Base-by-base conservation (phyloP, 2,329 filamentous ascomycete genomes). In the Arachnomyces sp. region DNA sequence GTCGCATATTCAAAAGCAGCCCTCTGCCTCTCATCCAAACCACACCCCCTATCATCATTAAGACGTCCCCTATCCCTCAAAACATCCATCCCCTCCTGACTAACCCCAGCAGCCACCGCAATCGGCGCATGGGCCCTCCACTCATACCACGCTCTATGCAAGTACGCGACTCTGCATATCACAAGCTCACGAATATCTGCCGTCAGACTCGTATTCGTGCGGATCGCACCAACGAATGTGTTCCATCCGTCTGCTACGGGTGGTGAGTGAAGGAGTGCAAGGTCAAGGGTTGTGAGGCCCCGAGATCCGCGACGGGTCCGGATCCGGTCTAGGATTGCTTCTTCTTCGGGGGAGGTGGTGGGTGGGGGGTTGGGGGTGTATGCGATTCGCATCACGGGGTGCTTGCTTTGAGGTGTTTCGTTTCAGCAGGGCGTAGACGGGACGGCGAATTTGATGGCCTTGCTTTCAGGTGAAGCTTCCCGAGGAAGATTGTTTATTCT, bases 81-180 rank as follows among this genome's bases (percentile, higher is more conserved):
- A 5, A 25, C 9, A 25, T 25, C 9, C 20, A 25, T 25, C 5
- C 20, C 20, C 5, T 25, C 20, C 9, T 25, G 20, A 9, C 20
- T 25, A 9, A 25, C 20, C 5, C 20, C 20, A 25, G 20, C 20
- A 25, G 20, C 20, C 5, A 25, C 20, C 9, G 20, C 20, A 9
- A 25, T 25, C 20, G 20, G 20, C 9, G 20, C 20, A 25, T 25
- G 20, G 20, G 20, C 20, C 20, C 20, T 5, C 86, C 85, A 93
- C 60, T 94, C 87, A 61, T 88, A 93, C 74, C 83, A 84, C 1
- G 87, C 87, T 18, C 71, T 60, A 59, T 90, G 93, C 48, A 86
- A 74, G 5, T 83, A 81, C 3, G 87, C 87, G 6, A 94, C 83
- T 36, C 86, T 75, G 50, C 78, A 85, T 49, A 94, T 86, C 43